Evolutionary conservation across 345 rosid genomes (phyloP).

Genomic region (Melaleuca alternifolia): DNA sequence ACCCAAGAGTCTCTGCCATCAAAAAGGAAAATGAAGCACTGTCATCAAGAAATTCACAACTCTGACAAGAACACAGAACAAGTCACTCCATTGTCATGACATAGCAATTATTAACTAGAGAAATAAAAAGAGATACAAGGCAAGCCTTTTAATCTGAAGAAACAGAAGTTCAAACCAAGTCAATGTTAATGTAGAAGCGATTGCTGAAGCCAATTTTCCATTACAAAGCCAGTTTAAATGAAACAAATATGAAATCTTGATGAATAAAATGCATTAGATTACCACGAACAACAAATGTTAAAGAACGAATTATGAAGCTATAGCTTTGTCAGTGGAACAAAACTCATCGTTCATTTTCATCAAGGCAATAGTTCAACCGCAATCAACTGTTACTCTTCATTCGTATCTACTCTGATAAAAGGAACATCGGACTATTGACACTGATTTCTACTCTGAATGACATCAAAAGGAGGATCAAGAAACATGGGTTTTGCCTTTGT

Average conservation of each 20-base stretch:
- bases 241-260: background rate
- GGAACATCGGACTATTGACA: background rate
- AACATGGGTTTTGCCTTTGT: background rate
- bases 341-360: background rate
- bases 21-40: background rate
- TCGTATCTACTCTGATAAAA: background rate
- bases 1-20: slow-evolving; percentile 76
- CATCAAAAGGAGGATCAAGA: background rate
- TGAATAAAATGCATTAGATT: background rate
- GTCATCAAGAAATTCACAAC: background rate
- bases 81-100: background rate
- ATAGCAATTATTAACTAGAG: background rate
- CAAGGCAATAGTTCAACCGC: background rate
- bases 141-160: background rate
- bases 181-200: background rate
- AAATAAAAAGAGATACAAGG: background rate
- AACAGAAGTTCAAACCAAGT: background rate
- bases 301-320: background rate
- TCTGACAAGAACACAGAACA: background rate
- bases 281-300: background rate
- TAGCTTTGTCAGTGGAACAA: background rate
- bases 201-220: background rate
- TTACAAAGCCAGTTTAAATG: background rate
- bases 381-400: background rate
- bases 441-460: background rate